Base-by-base conservation (phyloP, 1,284 basidiomycete genomes). In the Termitomyces sp. region DNA sequence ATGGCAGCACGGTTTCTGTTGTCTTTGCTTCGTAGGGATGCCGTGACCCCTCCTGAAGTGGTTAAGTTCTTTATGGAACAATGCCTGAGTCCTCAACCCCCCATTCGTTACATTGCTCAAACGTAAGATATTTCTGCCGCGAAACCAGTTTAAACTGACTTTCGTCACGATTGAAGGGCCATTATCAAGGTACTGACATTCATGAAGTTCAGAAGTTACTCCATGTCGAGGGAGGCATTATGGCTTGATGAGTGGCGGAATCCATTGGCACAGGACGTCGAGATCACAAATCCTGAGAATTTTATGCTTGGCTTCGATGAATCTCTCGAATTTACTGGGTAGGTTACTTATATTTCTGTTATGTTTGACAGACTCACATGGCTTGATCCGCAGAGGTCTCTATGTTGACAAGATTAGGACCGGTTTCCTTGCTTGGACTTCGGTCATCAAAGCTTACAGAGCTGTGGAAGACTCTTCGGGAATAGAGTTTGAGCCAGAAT, bases 351-450 rank as follows among this genome's bases (percentile, higher is more conserved):
- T 12, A 28, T 36, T 8, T 50, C 13, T 49, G n/a, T 36, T 44
- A 45, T 26, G 36, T 39, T 8, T 34, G 41, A 24, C n/a, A 33
- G 42, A 43, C 46, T 48, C 41, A 28, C 28, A 42, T 62, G 28
- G 61, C 24, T 28, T 50, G 38, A 50, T 24, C 9, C 9, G 30
- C 48, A 80, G 76, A 28, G 73, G 77, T 39, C 68, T 76, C 46
- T 86, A 86, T 61, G 72, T 90, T 8, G 96, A 98, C 73, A 92
- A 94, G 67, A 74, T 88, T 21, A 73, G 78, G 46, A 90, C 88
- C 1, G 96, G 95, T 1, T 98, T 96, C 79, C 72, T 98, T 50
- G 76, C 85, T 1, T 98, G 95, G 94, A 78, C 83, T 34, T 72
- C 82, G 46, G 77, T 75, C 38, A 76, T 94, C 55, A 86, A 87